Evolutionary conservation across 2,329 filamentous ascomycete species (phyloP).

Genomic region (Diaporthe australafricana): DNA sequence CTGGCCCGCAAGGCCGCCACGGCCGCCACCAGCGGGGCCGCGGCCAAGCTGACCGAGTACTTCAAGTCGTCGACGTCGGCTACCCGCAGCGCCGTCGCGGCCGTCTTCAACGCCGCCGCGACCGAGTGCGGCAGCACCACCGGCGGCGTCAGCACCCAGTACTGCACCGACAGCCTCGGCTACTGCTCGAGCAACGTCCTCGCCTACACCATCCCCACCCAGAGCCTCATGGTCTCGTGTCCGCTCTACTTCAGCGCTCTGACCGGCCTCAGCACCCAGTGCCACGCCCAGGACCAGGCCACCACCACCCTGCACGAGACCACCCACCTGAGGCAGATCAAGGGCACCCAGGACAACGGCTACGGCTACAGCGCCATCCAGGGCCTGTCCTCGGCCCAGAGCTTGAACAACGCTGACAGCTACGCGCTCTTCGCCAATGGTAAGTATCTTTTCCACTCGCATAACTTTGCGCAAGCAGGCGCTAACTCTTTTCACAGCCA

Average conservation of each 20-base stretch:
- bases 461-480: background rate
- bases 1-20: conserved; percentile 65
- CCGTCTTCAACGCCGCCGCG: conserved; percentile 63
- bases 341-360: conserved; percentile 69
- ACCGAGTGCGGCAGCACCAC: conserved; percentile 64
- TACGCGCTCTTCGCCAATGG: conserved; percentile 55
- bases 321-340: conserved; percentile 69
- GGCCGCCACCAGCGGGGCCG: conserved; percentile 61
- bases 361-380: conserved; percentile 66
- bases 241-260: conserved; percentile 68
- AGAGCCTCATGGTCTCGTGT: conserved; percentile 71
- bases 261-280: conserved; percentile 59
- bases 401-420: conserved; percentile 74
- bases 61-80: conserved; percentile 68
- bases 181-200: conserved; percentile 64
- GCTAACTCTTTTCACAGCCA: background rate
- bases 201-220: conserved; percentile 70
- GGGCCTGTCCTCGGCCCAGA: conserved; percentile 58
- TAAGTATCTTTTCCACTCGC: background rate
- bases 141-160: conserved; percentile 61
- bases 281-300: conserved; percentile 74
- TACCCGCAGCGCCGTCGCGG: conserved; percentile 61
- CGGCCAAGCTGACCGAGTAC: conserved; percentile 67
- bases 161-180: conserved; percentile 68
- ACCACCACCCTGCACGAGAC: conserved; percentile 75